Evolutionary conservation across 371 early-diverging fungal genomes (phyloP).

Genomic region (Smittium culicis): DNA sequence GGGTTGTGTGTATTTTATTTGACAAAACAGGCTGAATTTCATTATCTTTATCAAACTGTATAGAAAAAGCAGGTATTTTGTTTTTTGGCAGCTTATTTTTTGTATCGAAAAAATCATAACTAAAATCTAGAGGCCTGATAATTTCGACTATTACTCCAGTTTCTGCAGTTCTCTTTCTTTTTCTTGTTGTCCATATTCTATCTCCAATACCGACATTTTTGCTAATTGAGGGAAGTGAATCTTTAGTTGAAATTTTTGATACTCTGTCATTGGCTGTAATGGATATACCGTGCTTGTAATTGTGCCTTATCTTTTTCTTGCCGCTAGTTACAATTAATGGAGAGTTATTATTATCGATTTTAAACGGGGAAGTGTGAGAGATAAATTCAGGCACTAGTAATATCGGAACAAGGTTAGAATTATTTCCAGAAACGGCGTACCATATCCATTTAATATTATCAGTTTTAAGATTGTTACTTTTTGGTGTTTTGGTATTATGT

Average conservation of each 20-base stretch:
- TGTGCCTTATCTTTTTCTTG: neutral
- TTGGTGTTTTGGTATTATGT: neutral
- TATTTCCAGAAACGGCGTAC: neutral
- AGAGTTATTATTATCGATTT: neutral
- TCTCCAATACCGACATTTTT: neutral
- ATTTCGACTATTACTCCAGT: neutral
- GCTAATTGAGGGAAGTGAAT: neutral
- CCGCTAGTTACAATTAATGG: neutral
- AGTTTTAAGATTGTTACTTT: neutral
- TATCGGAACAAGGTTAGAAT: neutral
- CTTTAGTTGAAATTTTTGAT: neutral
- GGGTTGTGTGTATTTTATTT: neutral
- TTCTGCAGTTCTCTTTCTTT: slow-evolving; percentile 1
- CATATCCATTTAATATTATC: neutral
- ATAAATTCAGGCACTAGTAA: neutral
- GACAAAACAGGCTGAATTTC: neutral
- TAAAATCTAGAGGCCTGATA: neutral
- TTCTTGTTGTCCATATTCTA: slow-evolving; percentile 7
- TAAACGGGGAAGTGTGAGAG: no score
- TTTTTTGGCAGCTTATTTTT: neutral
- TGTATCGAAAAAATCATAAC: neutral
- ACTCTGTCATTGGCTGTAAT: neutral
- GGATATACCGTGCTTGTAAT: neutral
- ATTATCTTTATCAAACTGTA: neutral
- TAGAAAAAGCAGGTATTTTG: neutral